Evolutionary conservation across 495 filamentous ascomycete species (phyloP).

Genomic region (Mycothermus thermophilus): DNA sequence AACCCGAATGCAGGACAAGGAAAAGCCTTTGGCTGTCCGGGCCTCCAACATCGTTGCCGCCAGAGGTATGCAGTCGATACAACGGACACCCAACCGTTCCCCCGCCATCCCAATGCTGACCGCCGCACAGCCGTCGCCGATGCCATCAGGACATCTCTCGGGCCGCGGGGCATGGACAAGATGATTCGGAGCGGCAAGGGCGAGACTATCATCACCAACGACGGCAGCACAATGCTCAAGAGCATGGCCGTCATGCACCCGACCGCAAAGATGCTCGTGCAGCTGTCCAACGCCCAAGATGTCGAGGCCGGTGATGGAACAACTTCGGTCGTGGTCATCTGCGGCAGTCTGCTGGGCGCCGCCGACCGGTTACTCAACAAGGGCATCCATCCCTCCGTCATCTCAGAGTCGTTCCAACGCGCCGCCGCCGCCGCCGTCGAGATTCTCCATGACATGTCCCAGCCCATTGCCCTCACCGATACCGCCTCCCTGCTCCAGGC

Average conservation of each 20-base stretch:
- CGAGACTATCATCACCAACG: slow-evolving; percentile 96
- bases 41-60: slow-evolving; percentile 89
- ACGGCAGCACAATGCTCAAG: slow-evolving; percentile 96
- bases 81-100: neutral
- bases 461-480: slow-evolving; percentile 80
- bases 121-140: slow-evolving; percentile 65
- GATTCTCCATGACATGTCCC: slow-evolving; percentile 88
- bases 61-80: slow-evolving; percentile 49
- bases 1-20: slow-evolving; percentile 97
- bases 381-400: slow-evolving; percentile 94
- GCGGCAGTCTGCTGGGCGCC: slow-evolving; percentile 83
- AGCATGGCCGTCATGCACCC: slow-evolving; percentile 99
- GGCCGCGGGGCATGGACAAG: slow-evolving; percentile 75
- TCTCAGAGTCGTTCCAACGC: slow-evolving; percentile 94
- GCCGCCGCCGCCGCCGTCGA: slow-evolving; percentile 77
- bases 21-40: slow-evolving; percentile 94
- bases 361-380: slow-evolving; percentile 81
- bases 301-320: slow-evolving; percentile 97
- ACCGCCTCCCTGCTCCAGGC: slow-evolving; percentile 84
- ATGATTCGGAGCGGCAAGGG: slow-evolving; percentile 98
- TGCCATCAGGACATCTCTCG: slow-evolving; percentile 71
- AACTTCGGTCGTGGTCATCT: slow-evolving; percentile 95
- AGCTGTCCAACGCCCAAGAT: slow-evolving; percentile 92
- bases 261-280: slow-evolving; percentile 95
- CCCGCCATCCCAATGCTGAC: slow-evolving; percentile 2